phyloP scores from a whole-genome alignment of 176 grass and related monocot genomes.

The Oryza glumipatula region DNA sequence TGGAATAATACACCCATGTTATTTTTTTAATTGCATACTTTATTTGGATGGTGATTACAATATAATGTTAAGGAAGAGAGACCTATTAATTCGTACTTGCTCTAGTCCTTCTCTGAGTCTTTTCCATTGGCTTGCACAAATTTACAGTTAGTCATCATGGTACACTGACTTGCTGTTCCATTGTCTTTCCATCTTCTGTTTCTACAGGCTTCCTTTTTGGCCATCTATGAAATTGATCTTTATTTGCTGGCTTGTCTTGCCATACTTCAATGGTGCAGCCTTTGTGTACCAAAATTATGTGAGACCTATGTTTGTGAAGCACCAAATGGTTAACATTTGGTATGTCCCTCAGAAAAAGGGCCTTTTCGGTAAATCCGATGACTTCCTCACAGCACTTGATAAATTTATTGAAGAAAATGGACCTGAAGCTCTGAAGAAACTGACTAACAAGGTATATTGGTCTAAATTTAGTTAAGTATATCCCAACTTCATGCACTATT shows the following conservation, averaged over 20 bases:
- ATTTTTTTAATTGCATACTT: not conserved
- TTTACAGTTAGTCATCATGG: not conserved
- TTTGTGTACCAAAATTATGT: slow-evolving; percentile 75
- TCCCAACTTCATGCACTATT: not conserved
- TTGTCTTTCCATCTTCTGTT: slow-evolving; percentile 25
- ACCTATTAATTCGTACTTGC: not conserved
- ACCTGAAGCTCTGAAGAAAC: slow-evolving; percentile 62
- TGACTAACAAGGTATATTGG: slow-evolving; percentile 58
- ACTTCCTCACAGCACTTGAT: slow-evolving; percentile 59
- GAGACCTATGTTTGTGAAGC: slow-evolving; percentile 58
- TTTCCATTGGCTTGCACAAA: slow-evolving; percentile 1
- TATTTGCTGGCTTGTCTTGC: slow-evolving; percentile 83
- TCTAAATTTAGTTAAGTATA: not conserved
- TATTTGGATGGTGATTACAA: slow-evolving; percentile 2
- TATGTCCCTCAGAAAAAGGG: slow-evolving; percentile 57
- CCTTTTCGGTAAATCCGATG: slow-evolving; percentile 57
- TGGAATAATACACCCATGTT: not conserved
- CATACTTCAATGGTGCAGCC: slow-evolving; percentile 75
- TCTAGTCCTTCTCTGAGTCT: not conserved
- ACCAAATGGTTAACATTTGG: slow-evolving; percentile 69
- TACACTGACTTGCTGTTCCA: slow-evolving; percentile 1
- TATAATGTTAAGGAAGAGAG: slow-evolving; percentile 16
- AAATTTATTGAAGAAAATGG: slow-evolving; percentile 77
- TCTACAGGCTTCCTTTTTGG: slow-evolving; percentile 75
- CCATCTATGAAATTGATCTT: slow-evolving; percentile 63